A percentile compares a stretch with the other conserved stretches of the same genome.
phyloP scores from a whole-genome alignment of 1,284 basidiomycete genomes.

The Cerioporus squamosus region DNA sequence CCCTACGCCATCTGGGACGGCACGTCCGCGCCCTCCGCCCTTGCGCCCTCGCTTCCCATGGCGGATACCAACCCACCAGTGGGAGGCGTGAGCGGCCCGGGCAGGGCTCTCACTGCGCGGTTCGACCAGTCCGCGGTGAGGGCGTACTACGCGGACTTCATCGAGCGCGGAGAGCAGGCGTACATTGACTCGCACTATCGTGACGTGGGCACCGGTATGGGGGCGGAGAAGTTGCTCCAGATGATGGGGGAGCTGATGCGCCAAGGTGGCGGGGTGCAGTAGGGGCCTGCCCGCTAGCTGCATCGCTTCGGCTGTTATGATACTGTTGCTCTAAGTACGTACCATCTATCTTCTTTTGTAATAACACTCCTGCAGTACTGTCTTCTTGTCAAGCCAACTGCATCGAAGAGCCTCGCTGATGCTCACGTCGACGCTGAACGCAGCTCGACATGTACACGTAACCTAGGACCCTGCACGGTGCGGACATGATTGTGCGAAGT shows the following conservation, averaged over 20 bases:
- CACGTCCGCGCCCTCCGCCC: background rate
- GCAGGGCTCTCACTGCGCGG: background rate
- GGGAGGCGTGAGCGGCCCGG: background rate
- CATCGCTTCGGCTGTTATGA: too few relatives aligned
- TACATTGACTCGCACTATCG: background rate
- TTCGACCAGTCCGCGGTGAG: slow-evolving; percentile 11
- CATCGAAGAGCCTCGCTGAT: too few relatives aligned
- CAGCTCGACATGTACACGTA: too few relatives aligned
- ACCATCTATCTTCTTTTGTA: too few relatives aligned
- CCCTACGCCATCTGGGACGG: slow-evolving; percentile 13
- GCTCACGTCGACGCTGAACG: too few relatives aligned
- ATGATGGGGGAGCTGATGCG: slow-evolving; percentile 13
- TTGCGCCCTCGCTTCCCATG: slow-evolving; percentile 3
- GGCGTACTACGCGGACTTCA: slow-evolving; percentile 14
- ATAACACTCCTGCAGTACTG: too few relatives aligned
- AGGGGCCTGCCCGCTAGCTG: too few relatives aligned
- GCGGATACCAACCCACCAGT: background rate
- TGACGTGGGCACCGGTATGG: slow-evolving; percentile 5
- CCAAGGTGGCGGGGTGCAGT: too few relatives aligned
- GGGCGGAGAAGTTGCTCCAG: slow-evolving; percentile 6
- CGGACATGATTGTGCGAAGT: too few relatives aligned
- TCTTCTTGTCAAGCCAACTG: too few relatives aligned
- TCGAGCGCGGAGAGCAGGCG: slow-evolving; percentile 15
- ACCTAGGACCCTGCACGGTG: too few relatives aligned
- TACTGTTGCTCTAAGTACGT: too few relatives aligned